phyloP scores from a whole-genome alignment of 2,329 filamentous ascomycete species.

The Aplosporella prunicola region DNA sequence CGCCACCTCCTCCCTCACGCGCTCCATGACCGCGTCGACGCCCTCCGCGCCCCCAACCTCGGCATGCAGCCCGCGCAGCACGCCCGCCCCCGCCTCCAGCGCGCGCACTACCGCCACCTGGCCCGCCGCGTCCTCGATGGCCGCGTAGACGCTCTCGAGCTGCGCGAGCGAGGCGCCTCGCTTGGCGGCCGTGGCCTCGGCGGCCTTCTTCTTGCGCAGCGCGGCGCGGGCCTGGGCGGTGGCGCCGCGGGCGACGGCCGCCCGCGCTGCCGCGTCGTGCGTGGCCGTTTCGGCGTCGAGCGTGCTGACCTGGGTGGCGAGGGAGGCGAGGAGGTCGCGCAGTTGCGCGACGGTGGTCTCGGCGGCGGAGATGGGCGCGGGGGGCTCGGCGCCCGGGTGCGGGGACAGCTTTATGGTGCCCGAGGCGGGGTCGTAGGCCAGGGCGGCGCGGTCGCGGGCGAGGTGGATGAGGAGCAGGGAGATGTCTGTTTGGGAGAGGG shows the following conservation, averaged over 20 bases:
- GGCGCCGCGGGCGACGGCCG: conserved; percentile 54
- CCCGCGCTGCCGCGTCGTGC: conserved; percentile 50
- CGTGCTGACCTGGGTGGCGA: conserved; percentile 57
- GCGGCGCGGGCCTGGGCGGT: conserved; percentile 65
- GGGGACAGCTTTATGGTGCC: conserved; percentile 67
- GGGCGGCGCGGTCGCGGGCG: conserved; percentile 55
- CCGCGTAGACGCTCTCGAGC: conserved; percentile 72
- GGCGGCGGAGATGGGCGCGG: conserved; percentile 56
- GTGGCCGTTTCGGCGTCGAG: conserved; percentile 47
- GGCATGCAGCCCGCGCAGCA: conserved; percentile 62
- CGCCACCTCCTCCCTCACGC: conserved; percentile 68
- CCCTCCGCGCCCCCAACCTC: conserved; percentile 67
- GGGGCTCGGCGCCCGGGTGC: conserved; percentile 33
- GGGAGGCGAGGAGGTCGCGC: conserved; percentile 58
- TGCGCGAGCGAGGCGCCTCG: conserved; percentile 67
- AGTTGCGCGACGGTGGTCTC: conserved; percentile 77
- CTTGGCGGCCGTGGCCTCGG: conserved; percentile 62
- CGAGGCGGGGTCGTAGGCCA: conserved; percentile 67
- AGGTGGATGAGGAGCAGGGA: conserved; percentile 54
- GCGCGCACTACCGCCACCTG: conserved; percentile 75
- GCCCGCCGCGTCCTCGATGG: conserved; percentile 76
- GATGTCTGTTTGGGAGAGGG: conserved; percentile 52
- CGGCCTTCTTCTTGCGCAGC: conserved; percentile 72
- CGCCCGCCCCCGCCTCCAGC: conserved; percentile 68
- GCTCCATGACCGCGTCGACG: conserved; percentile 67